Conservation (phyloP, 2,329 filamentous ascomycete species). For the Botrytis galanthina region DNA sequence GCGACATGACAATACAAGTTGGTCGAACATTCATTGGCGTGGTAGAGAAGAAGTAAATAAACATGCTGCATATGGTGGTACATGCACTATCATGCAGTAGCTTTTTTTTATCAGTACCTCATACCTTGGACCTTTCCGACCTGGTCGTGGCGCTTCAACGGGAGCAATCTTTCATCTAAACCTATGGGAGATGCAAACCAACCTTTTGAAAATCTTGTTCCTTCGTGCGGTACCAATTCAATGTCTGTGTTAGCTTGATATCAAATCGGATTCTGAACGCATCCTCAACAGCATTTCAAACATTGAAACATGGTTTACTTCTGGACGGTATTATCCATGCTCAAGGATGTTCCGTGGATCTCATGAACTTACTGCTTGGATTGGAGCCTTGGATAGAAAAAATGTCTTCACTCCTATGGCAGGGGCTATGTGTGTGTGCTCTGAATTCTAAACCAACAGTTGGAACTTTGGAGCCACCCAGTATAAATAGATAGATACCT, state of each 20-base stretch:
- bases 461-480: neutral
- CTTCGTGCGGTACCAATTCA: neutral
- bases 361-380: neutral
- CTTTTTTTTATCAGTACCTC: neutral
- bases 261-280: neutral
- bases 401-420: neutral
- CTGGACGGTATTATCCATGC: neutral
- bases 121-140: neutral
- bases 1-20: neutral
- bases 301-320: slow-evolving; percentile 3
- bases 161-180: neutral
- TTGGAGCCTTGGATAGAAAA: neutral
- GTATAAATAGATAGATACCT: neutral
- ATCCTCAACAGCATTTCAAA: slow-evolving; percentile 1
- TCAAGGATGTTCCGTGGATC: neutral
- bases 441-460: neutral
- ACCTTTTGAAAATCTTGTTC: neutral
- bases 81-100: neutral
- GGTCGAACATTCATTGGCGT: neutral
- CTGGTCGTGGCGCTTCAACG: neutral
- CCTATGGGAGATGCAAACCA: neutral
- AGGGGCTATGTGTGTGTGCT: neutral
- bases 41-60: neutral
- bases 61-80: neutral
- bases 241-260: neutral